phyloP scores from a whole-genome alignment of 2,329 filamentous ascomycete genomes.

The Chaetomium sp. region DNA sequence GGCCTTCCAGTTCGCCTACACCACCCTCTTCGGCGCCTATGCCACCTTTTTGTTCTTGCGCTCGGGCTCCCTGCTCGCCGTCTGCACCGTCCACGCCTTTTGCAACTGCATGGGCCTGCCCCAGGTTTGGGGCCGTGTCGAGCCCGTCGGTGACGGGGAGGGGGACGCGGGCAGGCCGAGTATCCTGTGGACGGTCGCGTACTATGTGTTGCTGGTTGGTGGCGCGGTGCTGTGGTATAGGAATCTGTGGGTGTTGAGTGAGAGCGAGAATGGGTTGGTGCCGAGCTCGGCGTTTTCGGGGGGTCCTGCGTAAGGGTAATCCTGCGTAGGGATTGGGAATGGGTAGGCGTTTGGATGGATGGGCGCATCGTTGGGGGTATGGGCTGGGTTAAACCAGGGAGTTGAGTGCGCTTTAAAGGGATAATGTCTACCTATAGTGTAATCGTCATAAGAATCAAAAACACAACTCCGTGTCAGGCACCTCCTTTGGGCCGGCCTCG shows the following conservation, averaged over 20 bases:
- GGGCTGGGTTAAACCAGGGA: not conserved
- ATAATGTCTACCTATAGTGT: not conserved
- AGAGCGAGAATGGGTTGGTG: constrained; percentile 33
- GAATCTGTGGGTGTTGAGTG: constrained; percentile 62
- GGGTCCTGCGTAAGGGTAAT: not conserved
- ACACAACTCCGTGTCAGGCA: no score
- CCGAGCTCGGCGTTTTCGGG: constrained; percentile 25
- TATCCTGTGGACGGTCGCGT: constrained; percentile 68
- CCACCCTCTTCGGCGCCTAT: constrained; percentile 90
- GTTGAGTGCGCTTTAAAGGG: not conserved
- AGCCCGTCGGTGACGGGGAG: constrained; percentile 41
- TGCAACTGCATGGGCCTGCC: constrained; percentile 94
- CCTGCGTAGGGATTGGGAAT: not conserved
- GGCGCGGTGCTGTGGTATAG: constrained; percentile 74
- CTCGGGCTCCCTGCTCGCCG: constrained; percentile 77
- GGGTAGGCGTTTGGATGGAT: not conserved
- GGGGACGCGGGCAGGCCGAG: constrained; percentile 25
- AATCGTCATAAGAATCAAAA: not conserved
- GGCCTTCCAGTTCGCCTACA: constrained; percentile 84
- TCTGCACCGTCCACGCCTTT: constrained; percentile 77
- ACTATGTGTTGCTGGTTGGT: constrained; percentile 74
- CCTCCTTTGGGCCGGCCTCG: no score
- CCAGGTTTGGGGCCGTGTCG: constrained; percentile 77
- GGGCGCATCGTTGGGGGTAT: not conserved
- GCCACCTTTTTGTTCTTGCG: constrained; percentile 86